Percentiles rank a stretch among this genome's conserved stretches.
Conservation (phyloP, 345 rosid species). For the Cardamine chenopodiifolia region DNA sequence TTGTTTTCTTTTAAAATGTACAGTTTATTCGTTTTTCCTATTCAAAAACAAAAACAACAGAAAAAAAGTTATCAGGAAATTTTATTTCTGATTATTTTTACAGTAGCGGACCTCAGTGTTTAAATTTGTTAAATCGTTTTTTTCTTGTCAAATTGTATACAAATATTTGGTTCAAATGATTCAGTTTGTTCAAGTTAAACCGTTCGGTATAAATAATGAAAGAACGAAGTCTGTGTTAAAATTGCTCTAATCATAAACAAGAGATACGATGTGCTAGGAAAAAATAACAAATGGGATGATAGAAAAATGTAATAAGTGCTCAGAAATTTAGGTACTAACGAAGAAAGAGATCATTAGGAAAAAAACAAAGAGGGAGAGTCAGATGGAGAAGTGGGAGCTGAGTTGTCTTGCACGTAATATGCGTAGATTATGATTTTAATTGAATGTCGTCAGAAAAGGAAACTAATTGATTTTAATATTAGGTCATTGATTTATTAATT, state of each 20-base stretch:
- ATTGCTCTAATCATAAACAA: background rate
- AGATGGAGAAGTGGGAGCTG: constrained; percentile 42
- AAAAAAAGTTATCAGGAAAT: too few species aligned
- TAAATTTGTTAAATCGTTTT: background rate
- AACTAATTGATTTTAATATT: constrained; percentile 15
- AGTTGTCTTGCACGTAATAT: constrained; percentile 65
- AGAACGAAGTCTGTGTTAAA: background rate
- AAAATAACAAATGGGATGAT: background rate
- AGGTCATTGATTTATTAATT: constrained; percentile 15
- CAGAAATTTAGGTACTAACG: constrained; percentile 23
- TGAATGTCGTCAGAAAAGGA: constrained; percentile 34
- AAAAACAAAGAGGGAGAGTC: constrained; percentile 18
- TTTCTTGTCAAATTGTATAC: too few species aligned
- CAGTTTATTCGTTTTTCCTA: background rate
- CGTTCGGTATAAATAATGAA: background rate
- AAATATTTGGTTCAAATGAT: background rate
- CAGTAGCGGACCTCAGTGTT: background rate
- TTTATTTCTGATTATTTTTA: background rate
- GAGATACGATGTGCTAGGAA: background rate
- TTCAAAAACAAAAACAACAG: too few species aligned
- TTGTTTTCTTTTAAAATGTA: background rate
- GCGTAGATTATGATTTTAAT: constrained; percentile 11
- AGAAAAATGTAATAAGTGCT: background rate
- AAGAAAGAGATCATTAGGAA: constrained; percentile 16
- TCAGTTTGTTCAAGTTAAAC: background rate